A percentile compares a stretch with the other conserved stretches of the same genome.
phyloP scores from a whole-genome alignment of 2,329 filamentous ascomycete genomes.

The Sordariomycetes sp. region DNA sequence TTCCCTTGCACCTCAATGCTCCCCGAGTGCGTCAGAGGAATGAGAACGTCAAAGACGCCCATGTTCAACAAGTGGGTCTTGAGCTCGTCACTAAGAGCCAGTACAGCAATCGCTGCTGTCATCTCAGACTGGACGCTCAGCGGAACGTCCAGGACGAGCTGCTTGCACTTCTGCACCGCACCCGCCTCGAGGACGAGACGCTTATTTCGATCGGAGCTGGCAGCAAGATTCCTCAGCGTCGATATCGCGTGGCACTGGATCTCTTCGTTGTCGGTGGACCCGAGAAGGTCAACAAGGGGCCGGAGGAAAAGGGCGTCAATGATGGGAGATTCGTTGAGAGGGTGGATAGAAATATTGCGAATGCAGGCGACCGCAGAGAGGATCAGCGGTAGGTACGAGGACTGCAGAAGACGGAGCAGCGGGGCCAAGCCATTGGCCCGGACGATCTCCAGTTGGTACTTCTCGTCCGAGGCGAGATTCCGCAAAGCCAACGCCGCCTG shows the following conservation, averaged over 20 bases:
- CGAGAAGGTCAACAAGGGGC: constrained; percentile 83
- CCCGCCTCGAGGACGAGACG: constrained; percentile 93
- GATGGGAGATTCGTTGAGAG: constrained; percentile 93
- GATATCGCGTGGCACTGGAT: constrained; percentile 99
- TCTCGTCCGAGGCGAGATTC: constrained; percentile 94
- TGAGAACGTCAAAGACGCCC: constrained; percentile 91
- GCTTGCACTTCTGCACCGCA: constrained; percentile 96
- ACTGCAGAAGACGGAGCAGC: constrained; percentile 80
- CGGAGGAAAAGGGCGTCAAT: constrained; percentile 95
- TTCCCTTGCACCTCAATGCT: constrained; percentile 98
- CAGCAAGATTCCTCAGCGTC: constrained; percentile 85
- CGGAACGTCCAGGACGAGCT: constrained; percentile 84
- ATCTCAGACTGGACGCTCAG: constrained; percentile 96
- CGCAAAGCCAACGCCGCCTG: constrained; percentile 88
- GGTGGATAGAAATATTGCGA: constrained; percentile 97
- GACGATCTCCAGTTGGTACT: constrained; percentile 97
- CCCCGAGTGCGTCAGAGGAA: constrained; percentile 85
- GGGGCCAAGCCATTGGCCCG: constrained; percentile 74
- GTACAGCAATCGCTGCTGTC: constrained; percentile 96
- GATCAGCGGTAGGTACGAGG: constrained; percentile 89
- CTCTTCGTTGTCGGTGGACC: constrained; percentile 94
- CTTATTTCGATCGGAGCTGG: constrained; percentile 96
- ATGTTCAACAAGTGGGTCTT: constrained; percentile 84
- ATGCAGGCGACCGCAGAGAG: constrained; percentile 96
- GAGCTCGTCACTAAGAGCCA: constrained; percentile 89